Evolutionary conservation across 169 alveolate species (phyloP).

Genomic region (Eimeria maxima): DNA sequence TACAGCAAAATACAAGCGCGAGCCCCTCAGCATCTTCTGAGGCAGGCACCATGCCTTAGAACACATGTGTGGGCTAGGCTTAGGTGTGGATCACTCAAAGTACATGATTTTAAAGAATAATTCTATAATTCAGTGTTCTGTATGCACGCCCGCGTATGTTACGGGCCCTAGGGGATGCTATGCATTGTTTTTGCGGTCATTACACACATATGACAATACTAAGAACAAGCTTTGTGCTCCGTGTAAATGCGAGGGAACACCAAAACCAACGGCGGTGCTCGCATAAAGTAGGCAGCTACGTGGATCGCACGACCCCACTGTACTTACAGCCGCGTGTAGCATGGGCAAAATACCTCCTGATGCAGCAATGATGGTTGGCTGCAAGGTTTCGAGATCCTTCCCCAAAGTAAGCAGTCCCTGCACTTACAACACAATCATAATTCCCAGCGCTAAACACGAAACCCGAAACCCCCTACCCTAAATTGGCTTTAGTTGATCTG

Average conservation of each 20-base stretch:
- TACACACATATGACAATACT: not conserved
- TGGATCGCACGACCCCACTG: not conserved
- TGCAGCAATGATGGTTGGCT: constrained; percentile 46
- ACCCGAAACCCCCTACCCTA: not conserved
- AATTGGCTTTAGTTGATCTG: not conserved
- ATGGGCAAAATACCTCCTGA: constrained; percentile 56
- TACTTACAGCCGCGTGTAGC: constrained; percentile 68
- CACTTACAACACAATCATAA: not conserved
- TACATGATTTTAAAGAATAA: not conserved
- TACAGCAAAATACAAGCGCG: not conserved
- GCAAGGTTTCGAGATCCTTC: constrained; percentile 20
- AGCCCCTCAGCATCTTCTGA: not conserved
- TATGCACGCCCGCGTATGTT: not conserved
- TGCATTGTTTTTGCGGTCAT: not conserved
- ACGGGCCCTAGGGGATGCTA: not conserved
- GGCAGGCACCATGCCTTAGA: not conserved
- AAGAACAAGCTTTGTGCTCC: not conserved
- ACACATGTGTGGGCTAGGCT: not conserved
- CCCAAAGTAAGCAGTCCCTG: constrained; percentile 70
- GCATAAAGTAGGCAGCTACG: not conserved
- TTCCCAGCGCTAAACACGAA: not conserved
- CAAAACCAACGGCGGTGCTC: not conserved
- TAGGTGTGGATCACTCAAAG: not conserved
- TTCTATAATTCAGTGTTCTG: not conserved
- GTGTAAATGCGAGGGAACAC: not conserved